Conservation (phyloP, 805 yeast genomes). For the Saccharomycopsis capsularis region DNA sequence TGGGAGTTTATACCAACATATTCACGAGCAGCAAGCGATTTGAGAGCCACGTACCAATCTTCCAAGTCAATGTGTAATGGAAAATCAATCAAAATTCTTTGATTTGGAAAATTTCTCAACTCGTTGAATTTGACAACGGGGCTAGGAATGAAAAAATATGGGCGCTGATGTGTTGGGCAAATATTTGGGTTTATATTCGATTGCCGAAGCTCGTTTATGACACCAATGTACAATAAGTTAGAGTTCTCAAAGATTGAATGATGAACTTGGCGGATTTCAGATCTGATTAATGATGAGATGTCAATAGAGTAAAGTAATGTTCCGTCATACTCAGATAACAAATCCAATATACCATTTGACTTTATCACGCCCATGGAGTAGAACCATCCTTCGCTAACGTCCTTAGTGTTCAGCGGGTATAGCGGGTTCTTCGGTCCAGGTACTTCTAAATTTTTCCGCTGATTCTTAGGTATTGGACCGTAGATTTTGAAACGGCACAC, state of each 20-base stretch:
- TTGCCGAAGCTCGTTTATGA: slow-evolving; percentile 45
- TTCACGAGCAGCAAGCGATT: slow-evolving; percentile 56
- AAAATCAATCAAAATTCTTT: slow-evolving; percentile 49
- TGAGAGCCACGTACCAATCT: slow-evolving; percentile 68
- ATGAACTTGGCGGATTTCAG: slow-evolving; percentile 60
- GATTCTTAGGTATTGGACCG: slow-evolving; percentile 46
- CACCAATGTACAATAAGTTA: slow-evolving; percentile 53
- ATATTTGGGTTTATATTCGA: slow-evolving; percentile 19
- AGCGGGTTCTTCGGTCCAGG: slow-evolving; percentile 13
- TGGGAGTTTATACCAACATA: slow-evolving; percentile 29
- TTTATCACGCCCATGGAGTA: slow-evolving; percentile 62
- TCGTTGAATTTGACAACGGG: slow-evolving; percentile 13
- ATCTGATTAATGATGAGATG: slow-evolving; percentile 41
- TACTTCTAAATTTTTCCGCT: slow-evolving; percentile 13
- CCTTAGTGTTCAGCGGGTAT: slow-evolving; percentile 11
- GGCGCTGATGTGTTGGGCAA: slow-evolving; percentile 8
- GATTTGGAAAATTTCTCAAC: slow-evolving; percentile 8
- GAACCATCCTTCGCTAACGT: slow-evolving; percentile 56
- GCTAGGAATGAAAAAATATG: slow-evolving; percentile 16
- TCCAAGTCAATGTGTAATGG: slow-evolving; percentile 64
- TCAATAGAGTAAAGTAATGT: slow-evolving; percentile 52
- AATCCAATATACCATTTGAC: slow-evolving; percentile 54
- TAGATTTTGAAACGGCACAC: slow-evolving; percentile 60
- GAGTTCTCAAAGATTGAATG: slow-evolving; percentile 55
- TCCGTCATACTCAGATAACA: slow-evolving; percentile 60